Evolutionary conservation across 352 stramenopile genomes (phyloP), one percentile per base, ranked within the genome.

Genomic region (Blastocystis sp.): DNA sequence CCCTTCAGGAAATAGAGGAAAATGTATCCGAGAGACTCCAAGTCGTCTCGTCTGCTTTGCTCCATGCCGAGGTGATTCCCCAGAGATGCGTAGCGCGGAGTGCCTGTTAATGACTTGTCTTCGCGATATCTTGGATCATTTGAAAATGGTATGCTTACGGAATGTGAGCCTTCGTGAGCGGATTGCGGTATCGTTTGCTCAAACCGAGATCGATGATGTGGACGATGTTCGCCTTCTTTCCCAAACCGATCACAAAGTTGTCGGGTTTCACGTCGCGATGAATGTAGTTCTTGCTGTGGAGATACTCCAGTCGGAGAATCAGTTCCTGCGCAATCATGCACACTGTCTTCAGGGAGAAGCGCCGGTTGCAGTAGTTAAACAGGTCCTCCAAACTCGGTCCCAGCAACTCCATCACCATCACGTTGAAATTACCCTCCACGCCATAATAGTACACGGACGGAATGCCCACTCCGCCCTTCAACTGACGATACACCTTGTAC

Each of bases 361-460:
- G 87, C 44, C 93, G 86, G 16, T 92, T 92, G 88, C 94, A 97
- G 87, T 95, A 95, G 85, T 97, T 97, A 88, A 97, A 97, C 0
- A 97, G 89, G 88, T 97, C 92, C 87, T 97, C 93, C n/a, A 97
- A 87, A 14, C 93, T 98, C 3, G 95, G 96, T 14, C 97, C 97
- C 14, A 99, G 90, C 51, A 99, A 89, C 88, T 99, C 97, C 64
- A 99, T 94, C 24, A 99, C 96, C 95, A 99, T 98, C 34, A 99
- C 95, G 87, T 99, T 99, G 91, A 98, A 99, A 11, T 32, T 57
- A 29, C 61, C 44, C 79, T 99, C 96, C 32, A 98, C 94, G 59
- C 96, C 96, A 88, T 98, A 99, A 95, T 95, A 99, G 84, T 94
- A 92, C 36, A 99, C 92, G 88, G 96, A 97, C 4, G 96, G 95